Evolutionary conservation across 352 stramenopile species (phyloP).

Genomic region (Peronosclerospora sorghi): DNA sequence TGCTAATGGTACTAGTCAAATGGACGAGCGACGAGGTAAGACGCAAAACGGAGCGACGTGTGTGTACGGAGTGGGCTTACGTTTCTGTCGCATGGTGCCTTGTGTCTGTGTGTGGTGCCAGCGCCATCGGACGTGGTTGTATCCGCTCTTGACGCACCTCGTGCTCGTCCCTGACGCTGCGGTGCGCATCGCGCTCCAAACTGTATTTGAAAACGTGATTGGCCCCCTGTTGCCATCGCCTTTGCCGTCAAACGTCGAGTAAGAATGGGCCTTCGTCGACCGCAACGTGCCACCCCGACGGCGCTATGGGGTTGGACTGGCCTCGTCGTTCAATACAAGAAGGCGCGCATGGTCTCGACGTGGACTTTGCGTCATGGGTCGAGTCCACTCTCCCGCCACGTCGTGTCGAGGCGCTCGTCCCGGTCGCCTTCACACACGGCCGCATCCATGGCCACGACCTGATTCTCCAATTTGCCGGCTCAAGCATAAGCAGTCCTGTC

Average conservation of each 20-base stretch:
- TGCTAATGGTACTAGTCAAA: slow-evolving; percentile 32
- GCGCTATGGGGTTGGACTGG: no score
- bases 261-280: no score
- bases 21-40: slow-evolving; percentile 49
- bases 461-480: no score
- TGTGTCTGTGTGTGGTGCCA: slow-evolving; percentile 30
- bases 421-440: slow-evolving; percentile 49
- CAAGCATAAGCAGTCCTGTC: no score
- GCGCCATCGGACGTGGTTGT: slow-evolving; percentile 66
- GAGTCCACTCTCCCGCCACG: slow-evolving; percentile 42
- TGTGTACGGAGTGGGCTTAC: not conserved
- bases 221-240: slow-evolving; percentile 53
- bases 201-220: slow-evolving; percentile 58
- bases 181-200: slow-evolving; percentile 46
- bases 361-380: slow-evolving; percentile 42
- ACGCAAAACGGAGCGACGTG: not conserved
- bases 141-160: slow-evolving; percentile 62
- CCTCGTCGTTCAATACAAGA: slow-evolving; percentile 58
- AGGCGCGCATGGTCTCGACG: slow-evolving; percentile 47
- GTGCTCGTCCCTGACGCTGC: slow-evolving; percentile 53
- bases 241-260: no score
- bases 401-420: slow-evolving; percentile 31
- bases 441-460: slow-evolving; percentile 51
- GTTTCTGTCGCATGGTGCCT: no score
- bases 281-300: no score